Conservation (phyloP, 1,284 basidiomycete genomes). For the Pyrrhoderma noxium region DNA sequence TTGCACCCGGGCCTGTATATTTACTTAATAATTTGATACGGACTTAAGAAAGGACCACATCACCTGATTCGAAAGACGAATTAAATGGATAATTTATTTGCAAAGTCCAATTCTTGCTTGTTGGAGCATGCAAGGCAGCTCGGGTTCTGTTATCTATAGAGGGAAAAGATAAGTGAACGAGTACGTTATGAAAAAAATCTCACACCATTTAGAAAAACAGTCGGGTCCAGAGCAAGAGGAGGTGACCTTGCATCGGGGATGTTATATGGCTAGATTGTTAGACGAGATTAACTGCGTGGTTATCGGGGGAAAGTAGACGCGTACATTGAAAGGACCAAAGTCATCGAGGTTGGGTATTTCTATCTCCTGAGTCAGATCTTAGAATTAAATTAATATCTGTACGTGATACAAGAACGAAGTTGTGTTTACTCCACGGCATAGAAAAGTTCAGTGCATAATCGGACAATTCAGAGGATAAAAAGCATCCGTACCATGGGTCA, state of each 20-base stretch:
- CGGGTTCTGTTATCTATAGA: slow-evolving; percentile 42
- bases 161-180: background rate
- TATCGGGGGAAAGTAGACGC: background rate
- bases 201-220: slow-evolving; percentile 52
- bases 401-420: background rate
- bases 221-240: slow-evolving; percentile 28
- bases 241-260: slow-evolving; percentile 31
- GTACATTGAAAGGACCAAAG: slow-evolving; percentile 21
- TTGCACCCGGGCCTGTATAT: slow-evolving; percentile 16
- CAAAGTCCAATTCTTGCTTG: slow-evolving; percentile 49
- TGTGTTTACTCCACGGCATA: slow-evolving; percentile 55
- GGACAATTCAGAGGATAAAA: slow-evolving; percentile 42
- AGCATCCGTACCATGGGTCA: slow-evolving; percentile 55
- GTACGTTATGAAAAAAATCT: background rate
- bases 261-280: slow-evolving; percentile 23
- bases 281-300: background rate
- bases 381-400: slow-evolving; percentile 9
- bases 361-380: slow-evolving; percentile 31
- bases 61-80: slow-evolving; percentile 24
- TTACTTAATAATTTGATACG: slow-evolving; percentile 8
- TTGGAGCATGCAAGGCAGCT: slow-evolving; percentile 62
- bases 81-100: slow-evolving; percentile 45
- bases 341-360: slow-evolving; percentile 13
- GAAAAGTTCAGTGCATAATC: slow-evolving; percentile 58
- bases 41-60: slow-evolving; percentile 12